Evolutionary conservation across 768 basidiomycete species (phyloP), one percentile per base, ranked within the genome.

Genomic region (Lactarius sp.): DNA sequence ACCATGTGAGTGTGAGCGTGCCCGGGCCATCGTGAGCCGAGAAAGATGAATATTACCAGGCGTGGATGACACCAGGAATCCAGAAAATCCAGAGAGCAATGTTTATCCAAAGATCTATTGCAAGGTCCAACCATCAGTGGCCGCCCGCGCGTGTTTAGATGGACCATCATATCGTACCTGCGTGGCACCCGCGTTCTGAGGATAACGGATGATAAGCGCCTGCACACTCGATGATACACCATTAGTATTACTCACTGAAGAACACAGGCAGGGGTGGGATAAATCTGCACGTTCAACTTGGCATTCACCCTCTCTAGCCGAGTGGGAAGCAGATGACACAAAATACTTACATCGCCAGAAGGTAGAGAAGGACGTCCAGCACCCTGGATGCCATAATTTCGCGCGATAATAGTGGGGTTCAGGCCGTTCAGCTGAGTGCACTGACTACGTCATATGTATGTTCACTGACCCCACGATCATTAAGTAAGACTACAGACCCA

Each of bases 41-140:
- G 27, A 27, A 68, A 27, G 22, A 27, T 27, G 22, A 27, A 27
- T 27, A 27, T 27, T 62, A 80, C 78, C 76, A 78, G 34, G 79
- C 77, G 44, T 80, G 78, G 16, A 79, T 56, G 18, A 75, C 69
- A 49, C 77, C 79, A 4, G 79, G 79, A 27, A 80, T 75, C 78
- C 77, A 80, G 10, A 27, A 49, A 79, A 70, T 72, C 75, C 1
- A 78, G 12, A 80, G 71, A 0, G 73, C 69, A 63, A 78, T 70
- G 62, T 79, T 79, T 58, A 78, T 75, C 69, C 70, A 71, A 56
- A 78, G 57, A 37, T 77, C 76, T 76, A 58, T 31, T 18, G 31
- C n/a, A 44, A 44, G 20, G 58, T 37, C 33, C 27, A 20, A 42
- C 31, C n/a, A n/a, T n/a, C n/a, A n/a, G 52, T 46, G 34, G 3